These are phyloP conservation scores for Eucalyptus cloeziana DNA, from an alignment of 345 rosid species.

Conservation along the genomic window DNA sequence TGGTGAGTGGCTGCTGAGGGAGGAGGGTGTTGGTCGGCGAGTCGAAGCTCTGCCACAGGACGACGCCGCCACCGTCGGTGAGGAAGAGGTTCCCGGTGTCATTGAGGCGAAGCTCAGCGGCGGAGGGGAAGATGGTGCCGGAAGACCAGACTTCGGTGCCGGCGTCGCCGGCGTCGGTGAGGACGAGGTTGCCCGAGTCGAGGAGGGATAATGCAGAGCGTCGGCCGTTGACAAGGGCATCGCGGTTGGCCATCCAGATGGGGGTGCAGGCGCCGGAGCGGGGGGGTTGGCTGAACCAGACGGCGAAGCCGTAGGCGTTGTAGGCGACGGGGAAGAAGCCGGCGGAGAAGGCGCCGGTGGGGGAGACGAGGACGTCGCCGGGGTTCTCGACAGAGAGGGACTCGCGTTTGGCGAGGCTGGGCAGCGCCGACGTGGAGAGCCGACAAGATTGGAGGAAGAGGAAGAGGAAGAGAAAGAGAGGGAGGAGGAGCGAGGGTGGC, in stretches of 20 bases:
- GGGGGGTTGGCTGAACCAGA: conserved; percentile 11
- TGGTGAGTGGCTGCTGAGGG: conserved; percentile 14
- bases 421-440: neutral
- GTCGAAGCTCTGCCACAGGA: conserved; percentile 18
- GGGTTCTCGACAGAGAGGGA: conserved; percentile 7
- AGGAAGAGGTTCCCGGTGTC: conserved; percentile 18
- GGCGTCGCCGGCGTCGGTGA: conserved; percentile 5
- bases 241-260: conserved; percentile 37
- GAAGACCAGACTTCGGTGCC: neutral
- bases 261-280: neutral
- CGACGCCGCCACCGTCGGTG: neutral
- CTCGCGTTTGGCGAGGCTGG: neutral
- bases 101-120: neutral
- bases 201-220: conserved; percentile 9
- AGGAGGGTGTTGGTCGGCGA: conserved; percentile 30
- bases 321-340: conserved; percentile 14
- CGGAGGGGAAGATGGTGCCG: neutral
- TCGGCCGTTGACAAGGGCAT: conserved; percentile 20
- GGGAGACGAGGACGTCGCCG: neutral
- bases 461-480: neutral
- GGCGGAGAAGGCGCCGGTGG: conserved; percentile 6
- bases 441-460: neutral
- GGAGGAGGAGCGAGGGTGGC: neutral
- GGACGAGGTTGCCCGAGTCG: neutral
- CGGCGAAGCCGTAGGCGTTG: conserved; percentile 13